Conservation (phyloP, 352 stramenopile genomes). For the Phytophthora cactorum region DNA sequence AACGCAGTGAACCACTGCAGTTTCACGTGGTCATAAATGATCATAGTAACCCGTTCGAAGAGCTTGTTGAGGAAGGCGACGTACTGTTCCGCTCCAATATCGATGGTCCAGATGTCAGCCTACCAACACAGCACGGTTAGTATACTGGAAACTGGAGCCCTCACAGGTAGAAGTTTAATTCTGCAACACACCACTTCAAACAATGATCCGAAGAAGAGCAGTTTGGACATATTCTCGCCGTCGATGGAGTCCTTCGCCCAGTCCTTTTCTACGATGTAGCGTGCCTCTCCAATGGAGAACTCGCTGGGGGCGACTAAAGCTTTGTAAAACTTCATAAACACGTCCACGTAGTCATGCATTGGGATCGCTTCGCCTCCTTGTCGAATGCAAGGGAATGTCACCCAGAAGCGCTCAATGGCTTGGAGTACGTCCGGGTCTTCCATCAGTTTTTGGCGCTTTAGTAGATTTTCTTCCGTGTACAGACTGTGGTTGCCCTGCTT, state of each 20-base stretch:
- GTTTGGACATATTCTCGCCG: slow-evolving; percentile 58
- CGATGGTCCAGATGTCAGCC: slow-evolving; percentile 83
- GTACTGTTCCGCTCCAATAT: slow-evolving; percentile 71
- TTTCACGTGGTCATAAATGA: slow-evolving; percentile 68
- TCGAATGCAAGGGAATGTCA: slow-evolving; percentile 69
- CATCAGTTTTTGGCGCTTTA: slow-evolving; percentile 59
- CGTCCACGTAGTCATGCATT: slow-evolving; percentile 68
- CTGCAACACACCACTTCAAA: slow-evolving; percentile 69
- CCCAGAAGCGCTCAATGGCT: slow-evolving; percentile 72
- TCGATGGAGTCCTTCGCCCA: slow-evolving; percentile 66
- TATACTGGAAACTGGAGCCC: too few relatives aligned
- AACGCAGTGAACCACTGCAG: slow-evolving; percentile 76
- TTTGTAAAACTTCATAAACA: slow-evolving; percentile 89
- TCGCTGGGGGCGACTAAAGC: slow-evolving; percentile 70
- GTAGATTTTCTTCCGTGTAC: slow-evolving; percentile 78
- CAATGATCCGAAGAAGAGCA: slow-evolving; percentile 64
- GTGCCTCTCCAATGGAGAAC: slow-evolving; percentile 75
- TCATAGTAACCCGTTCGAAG: slow-evolving; percentile 82
- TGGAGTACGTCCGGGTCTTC: slow-evolving; percentile 53
- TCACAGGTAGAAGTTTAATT: background rate
- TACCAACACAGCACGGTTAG: slow-evolving; percentile 15
- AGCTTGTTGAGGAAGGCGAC: slow-evolving; percentile 75
- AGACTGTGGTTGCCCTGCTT: slow-evolving; percentile 74
- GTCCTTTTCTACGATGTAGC: slow-evolving; percentile 80
- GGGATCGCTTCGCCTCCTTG: slow-evolving; percentile 50